Evolutionary conservation across 148 eudicot species (phyloP).

Genomic region (Camellia japonica): DNA sequence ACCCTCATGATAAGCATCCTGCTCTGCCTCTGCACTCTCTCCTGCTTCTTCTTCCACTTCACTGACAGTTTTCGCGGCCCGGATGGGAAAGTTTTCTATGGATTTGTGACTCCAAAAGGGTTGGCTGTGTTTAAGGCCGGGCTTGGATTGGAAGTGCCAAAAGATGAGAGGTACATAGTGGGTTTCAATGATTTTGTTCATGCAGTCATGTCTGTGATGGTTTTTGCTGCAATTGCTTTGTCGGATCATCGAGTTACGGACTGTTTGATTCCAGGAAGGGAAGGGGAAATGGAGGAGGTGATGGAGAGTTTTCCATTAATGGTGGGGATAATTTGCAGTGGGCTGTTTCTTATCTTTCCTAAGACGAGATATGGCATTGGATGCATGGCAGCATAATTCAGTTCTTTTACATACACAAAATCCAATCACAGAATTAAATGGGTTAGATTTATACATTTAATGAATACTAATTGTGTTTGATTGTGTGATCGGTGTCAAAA

Average conservation of each 20-base stretch:
- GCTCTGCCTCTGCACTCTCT: constrained; percentile 51
- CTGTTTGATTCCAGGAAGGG: constrained; percentile 64
- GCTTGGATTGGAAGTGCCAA: constrained; percentile 54
- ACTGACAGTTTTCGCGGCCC: constrained; percentile 73
- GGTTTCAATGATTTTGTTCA: constrained; percentile 73
- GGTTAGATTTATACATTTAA: too few species aligned
- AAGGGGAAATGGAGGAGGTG: constrained; percentile 76
- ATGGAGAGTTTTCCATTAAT: constrained; percentile 89
- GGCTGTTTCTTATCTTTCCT: constrained; percentile 79
- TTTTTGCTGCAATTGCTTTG: constrained; percentile 72
- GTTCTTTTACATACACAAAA: background rate
- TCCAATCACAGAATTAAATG: too few species aligned
- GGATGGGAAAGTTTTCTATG: constrained; percentile 70
- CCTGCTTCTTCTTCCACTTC: constrained; percentile 91
- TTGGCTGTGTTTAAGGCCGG: constrained; percentile 69
- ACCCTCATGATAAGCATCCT: constrained; percentile 58
- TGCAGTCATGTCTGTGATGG: constrained; percentile 80
- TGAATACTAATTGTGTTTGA: too few species aligned
- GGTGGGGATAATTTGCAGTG: constrained; percentile 85
- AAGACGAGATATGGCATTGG: constrained; percentile 78
- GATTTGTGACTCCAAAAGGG: constrained; percentile 62
- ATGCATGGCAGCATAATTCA: constrained; percentile 53
- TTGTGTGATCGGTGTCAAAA: too few species aligned
- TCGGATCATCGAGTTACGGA: constrained; percentile 76
- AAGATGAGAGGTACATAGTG: constrained; percentile 51